phyloP scores from a whole-genome alignment of 208 protist species.

The Acanthamoeba sp. region DNA sequence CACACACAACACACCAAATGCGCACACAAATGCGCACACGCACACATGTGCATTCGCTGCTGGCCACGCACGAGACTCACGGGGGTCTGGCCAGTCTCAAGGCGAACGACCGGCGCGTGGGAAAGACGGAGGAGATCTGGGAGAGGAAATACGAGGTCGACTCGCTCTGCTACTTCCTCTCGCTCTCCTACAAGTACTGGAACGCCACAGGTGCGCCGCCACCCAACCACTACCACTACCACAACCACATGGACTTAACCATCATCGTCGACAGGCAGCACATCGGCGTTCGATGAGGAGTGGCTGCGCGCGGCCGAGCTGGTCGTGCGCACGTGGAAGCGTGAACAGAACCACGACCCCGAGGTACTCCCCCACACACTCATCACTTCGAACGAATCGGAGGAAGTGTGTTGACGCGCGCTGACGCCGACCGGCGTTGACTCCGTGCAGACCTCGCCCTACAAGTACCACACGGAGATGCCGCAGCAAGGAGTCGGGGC shows the following conservation, averaged over 20 bases:
- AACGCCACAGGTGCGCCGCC: conserved; percentile 34
- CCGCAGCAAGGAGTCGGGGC: conserved; percentile 13
- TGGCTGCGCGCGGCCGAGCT: conserved; percentile 57
- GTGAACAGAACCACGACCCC: conserved; percentile 55
- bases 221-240: background rate
- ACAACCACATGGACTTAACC: too few species aligned
- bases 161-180: conserved; percentile 65
- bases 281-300: conserved; percentile 19
- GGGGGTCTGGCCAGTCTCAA: background rate
- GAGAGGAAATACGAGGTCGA: conserved; percentile 74
- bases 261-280: too few species aligned
- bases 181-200: conserved; percentile 71
- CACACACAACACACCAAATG: too few species aligned
- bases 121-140: conserved; percentile 58
- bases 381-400: too few species aligned
- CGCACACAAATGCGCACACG: background rate
- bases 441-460: conserved; percentile 34
- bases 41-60: background rate
- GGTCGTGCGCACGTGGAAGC: conserved; percentile 35
- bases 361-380: background rate
- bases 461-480: conserved; percentile 16
- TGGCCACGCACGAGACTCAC: background rate
- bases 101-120: background rate
- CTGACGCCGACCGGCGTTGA: background rate
- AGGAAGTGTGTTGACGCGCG: background rate